A percentile compares a stretch with the other conserved stretches of the same genome.
Evolutionary conservation across 495 filamentous ascomycete species (phyloP).

Genomic region (Penicillium canariense): DNA sequence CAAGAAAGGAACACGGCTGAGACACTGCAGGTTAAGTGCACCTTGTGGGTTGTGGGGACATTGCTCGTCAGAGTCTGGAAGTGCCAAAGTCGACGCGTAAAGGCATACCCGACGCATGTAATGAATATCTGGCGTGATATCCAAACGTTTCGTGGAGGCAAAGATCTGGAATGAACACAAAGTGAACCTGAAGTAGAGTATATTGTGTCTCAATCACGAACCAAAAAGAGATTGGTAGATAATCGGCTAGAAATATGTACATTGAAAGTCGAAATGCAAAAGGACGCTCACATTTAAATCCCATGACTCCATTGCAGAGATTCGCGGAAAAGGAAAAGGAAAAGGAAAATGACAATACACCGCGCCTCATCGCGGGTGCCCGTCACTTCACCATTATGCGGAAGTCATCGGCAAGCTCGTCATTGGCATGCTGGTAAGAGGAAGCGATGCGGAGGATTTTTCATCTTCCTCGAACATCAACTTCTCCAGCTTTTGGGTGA

Average conservation of each 20-base stretch:
- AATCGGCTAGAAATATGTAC: not conserved
- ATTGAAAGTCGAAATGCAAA: not conserved
- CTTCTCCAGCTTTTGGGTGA: slow-evolving; percentile 58
- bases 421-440: slow-evolving; percentile 36
- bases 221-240: not conserved
- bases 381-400: not conserved
- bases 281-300: not conserved
- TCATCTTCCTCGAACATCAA: slow-evolving; percentile 53
- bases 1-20: no score
- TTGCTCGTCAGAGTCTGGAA: no score
- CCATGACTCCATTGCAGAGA: not conserved
- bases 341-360: not conserved
- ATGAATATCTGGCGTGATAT: no score
- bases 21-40: no score
- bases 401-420: slow-evolving; percentile 11
- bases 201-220: no score
- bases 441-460: slow-evolving; percentile 41
- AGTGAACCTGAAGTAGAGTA: not conserved
- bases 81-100: no score
- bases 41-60: no score
- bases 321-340: not conserved
- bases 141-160: not conserved
- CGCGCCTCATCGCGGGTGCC: not conserved
- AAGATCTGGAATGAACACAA: not conserved
- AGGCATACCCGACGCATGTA: no score